A percentile compares a stretch with the other conserved stretches of the same genome.
phyloP scores from a whole-genome alignment of 192 early-diverging fungal species.

The Umbelopsis sp. region DNA sequence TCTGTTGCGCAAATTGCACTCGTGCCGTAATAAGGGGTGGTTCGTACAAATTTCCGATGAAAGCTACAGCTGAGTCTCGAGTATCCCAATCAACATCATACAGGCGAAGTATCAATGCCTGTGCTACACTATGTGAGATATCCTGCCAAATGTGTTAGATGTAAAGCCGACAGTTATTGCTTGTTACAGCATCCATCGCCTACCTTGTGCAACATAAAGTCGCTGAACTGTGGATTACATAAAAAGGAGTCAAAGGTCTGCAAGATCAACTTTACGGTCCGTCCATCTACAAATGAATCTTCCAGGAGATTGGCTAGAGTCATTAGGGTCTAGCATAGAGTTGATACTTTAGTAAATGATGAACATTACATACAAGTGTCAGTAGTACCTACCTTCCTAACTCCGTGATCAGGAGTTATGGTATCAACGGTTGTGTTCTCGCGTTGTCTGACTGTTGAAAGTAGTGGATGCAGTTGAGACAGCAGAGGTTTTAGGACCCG shows the following conservation, averaged over 20 bases:
- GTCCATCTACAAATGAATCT: conserved; percentile 24
- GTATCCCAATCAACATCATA: conserved; percentile 55
- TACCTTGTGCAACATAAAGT: conserved; percentile 22
- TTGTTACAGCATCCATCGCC: background rate
- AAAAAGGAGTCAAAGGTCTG: conserved; percentile 32
- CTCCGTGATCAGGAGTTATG: background rate
- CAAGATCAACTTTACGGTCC: conserved; percentile 24
- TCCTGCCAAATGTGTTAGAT: background rate
- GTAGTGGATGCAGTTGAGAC: background rate
- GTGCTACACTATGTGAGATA: conserved; percentile 28
- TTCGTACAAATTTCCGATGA: conserved; percentile 50
- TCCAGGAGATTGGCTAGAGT: conserved; percentile 12
- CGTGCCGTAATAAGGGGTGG: conserved; percentile 9
- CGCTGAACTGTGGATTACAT: conserved; percentile 11
- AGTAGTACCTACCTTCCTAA: background rate
- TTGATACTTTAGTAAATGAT: too few relatives aligned
- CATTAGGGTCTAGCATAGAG: background rate
- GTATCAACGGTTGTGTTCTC: background rate
- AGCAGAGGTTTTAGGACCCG: conserved; percentile 1
- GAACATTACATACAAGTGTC: background rate
- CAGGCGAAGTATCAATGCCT: conserved; percentile 39
- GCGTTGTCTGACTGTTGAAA: background rate
- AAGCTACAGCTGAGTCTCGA: conserved; percentile 52
- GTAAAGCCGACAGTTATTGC: too few relatives aligned
- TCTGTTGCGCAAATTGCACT: conserved; percentile 43